Base-by-base conservation (phyloP, 2,329 filamentous ascomycete genomes). In the Cadophora gregata region DNA sequence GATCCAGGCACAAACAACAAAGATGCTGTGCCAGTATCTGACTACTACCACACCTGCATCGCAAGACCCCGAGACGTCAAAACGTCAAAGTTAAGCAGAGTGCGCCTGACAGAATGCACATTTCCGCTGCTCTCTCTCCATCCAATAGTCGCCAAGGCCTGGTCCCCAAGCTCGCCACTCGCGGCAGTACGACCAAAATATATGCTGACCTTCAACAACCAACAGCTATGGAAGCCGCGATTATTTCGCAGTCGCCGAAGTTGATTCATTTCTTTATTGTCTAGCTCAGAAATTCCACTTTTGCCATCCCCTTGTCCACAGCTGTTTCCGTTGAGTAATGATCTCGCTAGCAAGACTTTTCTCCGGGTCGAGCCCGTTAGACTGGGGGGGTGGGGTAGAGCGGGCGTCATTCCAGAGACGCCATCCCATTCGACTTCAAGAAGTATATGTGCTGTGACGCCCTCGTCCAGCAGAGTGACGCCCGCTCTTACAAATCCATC, bases 371-470 rank as follows among this genome's bases (percentile, higher is more conserved):
- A 58, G 27, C 50, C 25, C 27, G 21, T 50, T 62, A 63, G 60
- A 56, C 38, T 31, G 21, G n/a, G 24, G n/a, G 33, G 24, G 31
- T 36, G 61, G 48, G 48, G 27, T 29, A 60, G 24, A 50, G 21
- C 38, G 50, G 64, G 64, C 64, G 64, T 66, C 64, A 63, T 62
- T 66, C 38, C 36, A 56, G 12, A 3, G 33, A 58, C 55, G 55
- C 55, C 55, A 58, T 58, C 55, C 55, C 31, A 33, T 36, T 12
- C n/a, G 7, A 58, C 42, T 58, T 21, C 24, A 42, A 47, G 27
- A 47, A 59, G 42, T 67, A 62, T 64, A 67, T 64, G 65, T 64
- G 38, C 65, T 62, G 56, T 67, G 65, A 67, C 65, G 61, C 65
- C 65, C 65, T 61, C 33, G 25, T 48, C 19, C 36, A 31, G 36